These are phyloP conservation scores for Schwanniomyces vanrijiae DNA, from an alignment of 805 yeast genomes.

Conservation along the genomic window DNA sequence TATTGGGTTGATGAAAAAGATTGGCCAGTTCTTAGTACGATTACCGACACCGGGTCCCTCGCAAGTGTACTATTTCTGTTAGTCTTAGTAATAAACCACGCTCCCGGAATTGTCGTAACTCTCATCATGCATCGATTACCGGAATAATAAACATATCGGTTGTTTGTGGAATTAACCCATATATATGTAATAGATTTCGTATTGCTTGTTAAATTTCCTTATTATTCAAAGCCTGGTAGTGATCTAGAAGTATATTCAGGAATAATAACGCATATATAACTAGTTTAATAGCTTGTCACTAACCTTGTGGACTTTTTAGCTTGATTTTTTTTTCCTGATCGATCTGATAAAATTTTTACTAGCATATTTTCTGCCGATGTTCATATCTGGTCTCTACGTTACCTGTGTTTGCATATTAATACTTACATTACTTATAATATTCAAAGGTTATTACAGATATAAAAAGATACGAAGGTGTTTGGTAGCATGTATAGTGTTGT, in stretches of 20 bases:
- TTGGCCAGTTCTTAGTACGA: neutral
- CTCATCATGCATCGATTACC: neutral
- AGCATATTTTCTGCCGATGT: neutral
- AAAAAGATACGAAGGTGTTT: slow-evolving; percentile 6
- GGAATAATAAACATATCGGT: neutral
- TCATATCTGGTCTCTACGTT: neutral
- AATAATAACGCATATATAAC: neutral
- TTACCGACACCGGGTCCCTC: neutral
- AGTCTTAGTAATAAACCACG: neutral
- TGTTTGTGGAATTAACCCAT: neutral
- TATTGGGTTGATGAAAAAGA: neutral
- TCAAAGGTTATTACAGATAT: slow-evolving; percentile 2
- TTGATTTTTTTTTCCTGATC: slow-evolving; percentile 1
- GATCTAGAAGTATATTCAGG: neutral
- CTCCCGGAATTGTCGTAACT: neutral
- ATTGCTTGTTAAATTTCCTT: neutral
- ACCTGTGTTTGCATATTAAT: neutral
- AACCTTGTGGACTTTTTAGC: neutral
- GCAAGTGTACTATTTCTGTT: neutral
- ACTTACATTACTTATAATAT: neutral
- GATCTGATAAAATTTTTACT: slow-evolving; percentile 6
- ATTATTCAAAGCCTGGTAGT: neutral
- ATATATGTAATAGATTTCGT: neutral
- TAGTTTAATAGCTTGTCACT: too few relatives aligned
- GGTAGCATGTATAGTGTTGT: slow-evolving; percentile 9